phyloP scores from a whole-genome alignment of 306 rosid species.

The Lithocarpus polystachyus region DNA sequence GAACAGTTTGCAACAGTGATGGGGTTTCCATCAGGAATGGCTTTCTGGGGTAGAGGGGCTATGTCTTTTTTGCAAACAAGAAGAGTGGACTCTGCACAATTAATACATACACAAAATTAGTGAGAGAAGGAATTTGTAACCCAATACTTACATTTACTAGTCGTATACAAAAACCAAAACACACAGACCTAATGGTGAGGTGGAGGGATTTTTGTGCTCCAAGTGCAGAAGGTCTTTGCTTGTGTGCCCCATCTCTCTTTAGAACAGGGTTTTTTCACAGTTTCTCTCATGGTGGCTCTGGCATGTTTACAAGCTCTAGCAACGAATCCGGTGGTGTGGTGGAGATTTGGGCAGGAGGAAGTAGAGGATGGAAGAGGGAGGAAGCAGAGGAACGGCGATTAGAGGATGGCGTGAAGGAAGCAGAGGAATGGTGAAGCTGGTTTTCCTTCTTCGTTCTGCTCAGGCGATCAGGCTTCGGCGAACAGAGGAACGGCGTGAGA shows the following conservation, averaged over 20 bases:
- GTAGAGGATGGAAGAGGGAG: too few relatives aligned
- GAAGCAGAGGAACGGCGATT: too few relatives aligned
- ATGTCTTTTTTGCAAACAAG: slow-evolving; percentile 36
- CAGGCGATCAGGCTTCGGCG: too few relatives aligned
- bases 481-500: too few relatives aligned
- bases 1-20: neutral
- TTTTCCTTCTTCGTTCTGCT: too few relatives aligned
- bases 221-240: slow-evolving; percentile 75
- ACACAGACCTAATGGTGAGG: slow-evolving; percentile 49
- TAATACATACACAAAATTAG: neutral
- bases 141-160: neutral
- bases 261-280: neutral
- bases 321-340: too few relatives aligned
- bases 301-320: too few relatives aligned
- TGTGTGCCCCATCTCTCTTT: slow-evolving; percentile 41
- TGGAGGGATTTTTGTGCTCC: slow-evolving; percentile 47
- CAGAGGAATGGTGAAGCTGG: too few relatives aligned
- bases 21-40: slow-evolving; percentile 33
- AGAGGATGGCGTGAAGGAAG: too few relatives aligned
- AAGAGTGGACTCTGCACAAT: slow-evolving; percentile 50
- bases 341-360: too few relatives aligned
- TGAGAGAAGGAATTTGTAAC: neutral
- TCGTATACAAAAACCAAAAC: too few relatives aligned
- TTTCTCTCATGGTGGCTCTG: too few relatives aligned
- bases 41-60: slow-evolving; percentile 21